Evolutionary conservation across 345 rosid species (phyloP), one percentile per base, ranked within the genome.

Genomic region (Eucalyptus sp.): DNA sequence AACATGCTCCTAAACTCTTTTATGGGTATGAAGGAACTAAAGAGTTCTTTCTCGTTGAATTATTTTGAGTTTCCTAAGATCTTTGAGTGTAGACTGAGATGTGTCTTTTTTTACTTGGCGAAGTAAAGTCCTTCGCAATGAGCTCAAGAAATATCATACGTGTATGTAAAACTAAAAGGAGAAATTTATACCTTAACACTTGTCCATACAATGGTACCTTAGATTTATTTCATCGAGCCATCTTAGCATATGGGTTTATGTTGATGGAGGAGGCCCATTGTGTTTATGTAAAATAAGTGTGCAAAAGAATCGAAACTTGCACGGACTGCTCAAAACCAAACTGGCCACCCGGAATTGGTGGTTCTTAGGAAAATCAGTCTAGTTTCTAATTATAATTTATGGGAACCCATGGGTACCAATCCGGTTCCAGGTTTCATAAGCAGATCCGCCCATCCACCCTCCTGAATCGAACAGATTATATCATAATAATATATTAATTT

Each of bases 381-480:
- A 2, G 0, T 52, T 52, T 52, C 3, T 10, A 0, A 52, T 52
- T 52, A 4, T 52, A 52, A 52, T 52, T 52, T 52, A 52, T 52
- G 10, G 1, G 4, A 52, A 18, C 4, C 0, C 0, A 52, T 52
- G 24, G 2, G 4, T 52, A 7, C 1, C 0, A 0, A 2, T 7
- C 10, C 4, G 10, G 0, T 52, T 18, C 24, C 4, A 52, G 0
- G 4, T 52, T 52, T 0, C 58, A 52, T 52, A 4, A 10, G 10
- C 2, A 52, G 1, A 52, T 52, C 1, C 4, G 2, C 10, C 8
- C 46, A 7, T 44, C 6, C 3, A 8, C 10, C 24, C 9, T 7
- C 4, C 2, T 3, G 4, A 1, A 52, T 1, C 7, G 0, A 2
- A 52, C 1, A 2, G 0, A 0, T 2, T 52, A 18, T 52, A 18